Evolutionary conservation across 164 flowering plant genomes (phyloP).

Genomic region (Stephania yunnanensis): DNA sequence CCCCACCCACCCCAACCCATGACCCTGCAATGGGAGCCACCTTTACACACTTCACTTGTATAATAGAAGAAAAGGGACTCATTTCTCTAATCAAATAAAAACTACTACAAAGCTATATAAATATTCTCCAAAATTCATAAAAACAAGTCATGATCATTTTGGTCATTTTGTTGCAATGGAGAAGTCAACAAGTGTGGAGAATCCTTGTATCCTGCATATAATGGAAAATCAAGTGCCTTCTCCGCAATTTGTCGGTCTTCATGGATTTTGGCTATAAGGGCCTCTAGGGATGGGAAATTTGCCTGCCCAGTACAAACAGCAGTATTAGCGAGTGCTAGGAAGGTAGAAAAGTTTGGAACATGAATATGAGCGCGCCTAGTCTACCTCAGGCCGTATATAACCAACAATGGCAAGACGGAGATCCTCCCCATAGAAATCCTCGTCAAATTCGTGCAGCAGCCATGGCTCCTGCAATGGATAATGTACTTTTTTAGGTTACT

Average conservation of each 20-base stretch:
- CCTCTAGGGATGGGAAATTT: conserved; percentile 70
- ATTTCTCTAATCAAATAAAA: background rate
- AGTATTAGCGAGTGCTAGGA: background rate
- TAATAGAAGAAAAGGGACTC: too few species aligned
- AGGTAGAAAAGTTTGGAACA: too few species aligned
- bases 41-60: background rate
- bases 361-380: background rate
- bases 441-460: conserved; percentile 80
- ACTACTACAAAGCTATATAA: background rate
- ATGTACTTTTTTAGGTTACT: conserved; percentile 5
- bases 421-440: conserved; percentile 92
- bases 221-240: conserved; percentile 78
- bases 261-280: conserved; percentile 62
- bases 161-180: conserved; percentile 15
- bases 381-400: conserved; percentile 88
- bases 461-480: conserved; percentile 73
- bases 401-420: conserved; percentile 74
- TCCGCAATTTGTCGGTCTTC: conserved; percentile 71
- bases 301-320: conserved; percentile 37
- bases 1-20: background rate
- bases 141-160: background rate
- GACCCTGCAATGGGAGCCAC: background rate
- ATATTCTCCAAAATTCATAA: background rate
- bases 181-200: conserved; percentile 36
- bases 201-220: conserved; percentile 48